A percentile compares a stretch with the other conserved stretches of the same genome.
These are phyloP conservation scores for Hanseniaspora lachancei DNA, from an alignment of 805 yeast genomes.

Conservation along the genomic window DNA sequence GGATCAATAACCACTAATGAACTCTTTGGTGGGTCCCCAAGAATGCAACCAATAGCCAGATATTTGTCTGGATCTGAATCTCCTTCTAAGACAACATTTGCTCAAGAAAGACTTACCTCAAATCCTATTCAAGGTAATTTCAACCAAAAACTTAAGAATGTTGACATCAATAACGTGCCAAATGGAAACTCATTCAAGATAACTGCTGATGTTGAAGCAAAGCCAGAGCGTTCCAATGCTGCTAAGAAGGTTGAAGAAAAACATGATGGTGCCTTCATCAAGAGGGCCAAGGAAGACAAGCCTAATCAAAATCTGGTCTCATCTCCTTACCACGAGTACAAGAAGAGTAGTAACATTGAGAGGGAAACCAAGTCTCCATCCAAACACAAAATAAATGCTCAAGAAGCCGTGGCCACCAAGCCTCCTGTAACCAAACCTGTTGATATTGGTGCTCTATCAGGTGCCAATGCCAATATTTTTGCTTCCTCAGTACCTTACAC, in stretches of 20 bases:
- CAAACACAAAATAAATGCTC: not conserved
- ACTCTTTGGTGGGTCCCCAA: constrained; percentile 26
- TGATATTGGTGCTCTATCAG: constrained; percentile 5
- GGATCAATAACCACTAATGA: constrained; percentile 32
- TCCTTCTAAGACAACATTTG: constrained; percentile 18
- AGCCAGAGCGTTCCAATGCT: not conserved
- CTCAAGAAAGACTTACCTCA: constrained; percentile 14
- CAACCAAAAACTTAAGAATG: not conserved
- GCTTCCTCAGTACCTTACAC: constrained; percentile 5
- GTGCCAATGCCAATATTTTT: constrained; percentile 6
- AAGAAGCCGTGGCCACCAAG: not conserved
- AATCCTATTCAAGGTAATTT: constrained; percentile 12
- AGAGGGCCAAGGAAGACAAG: not conserved
- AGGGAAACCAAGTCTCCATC: not conserved
- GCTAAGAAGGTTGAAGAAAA: not conserved
- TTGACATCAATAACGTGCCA: not conserved
- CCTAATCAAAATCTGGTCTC: not conserved
- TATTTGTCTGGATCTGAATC: constrained; percentile 17
- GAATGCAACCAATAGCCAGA: constrained; percentile 24
- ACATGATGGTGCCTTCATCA: not conserved
- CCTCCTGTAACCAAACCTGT: not conserved
- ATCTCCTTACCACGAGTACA: constrained; percentile 10
- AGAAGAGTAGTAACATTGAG: not conserved
- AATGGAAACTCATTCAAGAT: not conserved
- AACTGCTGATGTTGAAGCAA: not conserved